phyloP scores from a whole-genome alignment of 768 basidiomycete species.

The Asterophora parasitica region DNA sequence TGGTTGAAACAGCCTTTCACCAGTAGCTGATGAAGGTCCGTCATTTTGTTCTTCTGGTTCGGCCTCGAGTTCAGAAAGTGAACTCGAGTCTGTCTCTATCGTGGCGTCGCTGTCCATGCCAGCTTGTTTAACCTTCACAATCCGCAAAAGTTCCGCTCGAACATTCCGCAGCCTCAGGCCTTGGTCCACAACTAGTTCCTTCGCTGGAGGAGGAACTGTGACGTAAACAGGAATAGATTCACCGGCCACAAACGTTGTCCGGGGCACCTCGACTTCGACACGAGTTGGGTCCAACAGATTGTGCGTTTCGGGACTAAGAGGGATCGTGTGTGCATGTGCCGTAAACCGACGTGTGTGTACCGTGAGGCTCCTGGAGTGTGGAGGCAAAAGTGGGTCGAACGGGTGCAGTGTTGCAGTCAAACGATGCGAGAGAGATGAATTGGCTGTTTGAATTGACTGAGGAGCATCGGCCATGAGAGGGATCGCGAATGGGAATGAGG shows the following conservation, averaged over 20 bases:
- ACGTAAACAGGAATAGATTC: slow-evolving; percentile 79
- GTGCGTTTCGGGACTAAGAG: slow-evolving; percentile 55
- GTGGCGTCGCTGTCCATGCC: slow-evolving; percentile 40
- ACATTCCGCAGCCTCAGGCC: slow-evolving; percentile 78
- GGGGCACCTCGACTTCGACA: slow-evolving; percentile 66
- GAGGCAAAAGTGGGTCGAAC: slow-evolving; percentile 29
- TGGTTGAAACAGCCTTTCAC: slow-evolving; percentile 26
- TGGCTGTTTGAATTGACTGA: slow-evolving; percentile 73
- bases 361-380: slow-evolving; percentile 49
- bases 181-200: slow-evolving; percentile 60
- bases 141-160: slow-evolving; percentile 70
- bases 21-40: slow-evolving; percentile 26
- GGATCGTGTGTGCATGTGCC: slow-evolving; percentile 54
- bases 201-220: slow-evolving; percentile 70
- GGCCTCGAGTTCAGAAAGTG: slow-evolving; percentile 16
- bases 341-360: slow-evolving; percentile 77
- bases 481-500: slow-evolving; percentile 75
- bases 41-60: slow-evolving; percentile 17
- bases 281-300: slow-evolving; percentile 57
- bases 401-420: slow-evolving; percentile 66
- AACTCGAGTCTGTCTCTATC: slow-evolving; percentile 26
- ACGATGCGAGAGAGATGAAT: slow-evolving; percentile 67
- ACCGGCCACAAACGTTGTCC: slow-evolving; percentile 63
- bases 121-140: slow-evolving; percentile 50
- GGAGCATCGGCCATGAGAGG: slow-evolving; percentile 77